Evolutionary conservation across 345 rosid genomes (phyloP), one percentile per base, ranked within the genome.

Genomic region (Excoecaria agallocha): DNA sequence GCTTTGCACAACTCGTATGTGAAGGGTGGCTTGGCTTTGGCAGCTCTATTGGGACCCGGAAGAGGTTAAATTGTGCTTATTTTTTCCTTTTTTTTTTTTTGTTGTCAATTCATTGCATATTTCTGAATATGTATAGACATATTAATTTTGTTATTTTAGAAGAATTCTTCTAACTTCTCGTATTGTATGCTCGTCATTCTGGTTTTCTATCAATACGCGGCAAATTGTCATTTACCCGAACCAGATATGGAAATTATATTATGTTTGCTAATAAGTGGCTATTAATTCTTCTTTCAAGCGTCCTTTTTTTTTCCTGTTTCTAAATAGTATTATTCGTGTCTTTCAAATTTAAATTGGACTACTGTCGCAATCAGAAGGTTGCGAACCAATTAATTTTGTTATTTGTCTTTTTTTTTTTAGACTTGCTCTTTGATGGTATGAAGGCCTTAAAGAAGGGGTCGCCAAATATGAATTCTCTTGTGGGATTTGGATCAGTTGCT

Each of bases 401-500:
- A n/a, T 35, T 61, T 72, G 51, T 64, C 68, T 82, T 22, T 74
- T 11, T 74, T n/a, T 61, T 73, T 85, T 85, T 85, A 94, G 97
- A 89, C 24, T 84, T 92, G 84, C 82, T 92, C 66, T 78, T 89
- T 76, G 98, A 94, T 79, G 98, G 99, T 69, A 69, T 94, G 74
- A 85, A 69, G 80, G 98, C 96, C 49, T 88, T 94, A 56, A 83
- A 77, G 79, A 94, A 89, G 82, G 87, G 98, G 77, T 88, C 99
- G 12, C 99, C 98, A 22, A 92, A 94, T 83, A 94, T 94, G 98
- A 94, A 94, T 80, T 94, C 97, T 48, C 89, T 94, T 1, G 96
- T 94, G 71, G 98, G 98, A 83, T 87, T 91, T 76, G 98, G 98
- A 75, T 89, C 93, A 8, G 58, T 87, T 77, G 93, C 91, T 45